Evolutionary conservation across 257 asterid genomes (phyloP).

Genomic region (Solanum dulcamara): DNA sequence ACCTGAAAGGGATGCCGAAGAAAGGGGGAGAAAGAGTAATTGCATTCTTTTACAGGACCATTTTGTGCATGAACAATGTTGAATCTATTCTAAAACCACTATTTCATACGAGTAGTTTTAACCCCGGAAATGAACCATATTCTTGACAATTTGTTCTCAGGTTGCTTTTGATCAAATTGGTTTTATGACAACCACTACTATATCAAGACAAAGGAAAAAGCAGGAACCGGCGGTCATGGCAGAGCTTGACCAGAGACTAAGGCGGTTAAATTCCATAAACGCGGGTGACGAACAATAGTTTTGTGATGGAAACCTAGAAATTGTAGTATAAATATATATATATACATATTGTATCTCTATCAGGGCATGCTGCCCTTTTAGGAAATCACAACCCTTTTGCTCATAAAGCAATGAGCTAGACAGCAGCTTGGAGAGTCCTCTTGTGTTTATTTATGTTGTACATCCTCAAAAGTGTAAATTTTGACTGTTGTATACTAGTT

Average conservation of each 20-base stretch:
- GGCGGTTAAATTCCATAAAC: slow-evolving; percentile 44
- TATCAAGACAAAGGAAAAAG: slow-evolving; percentile 85
- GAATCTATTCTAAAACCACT: not conserved
- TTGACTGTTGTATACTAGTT: not conserved
- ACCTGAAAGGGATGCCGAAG: no score
- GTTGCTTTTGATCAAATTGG: slow-evolving; percentile 85
- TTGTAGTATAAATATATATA: not conserved
- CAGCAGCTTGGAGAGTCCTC: not conserved
- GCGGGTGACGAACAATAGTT: slow-evolving; percentile 24
- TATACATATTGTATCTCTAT: not conserved
- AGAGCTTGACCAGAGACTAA: slow-evolving; percentile 78
- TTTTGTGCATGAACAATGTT: not conserved
- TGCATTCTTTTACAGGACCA: not conserved
- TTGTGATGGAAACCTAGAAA: not conserved
- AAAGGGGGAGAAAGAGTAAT: no score
- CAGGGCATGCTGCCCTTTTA: not conserved
- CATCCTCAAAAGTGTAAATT: not conserved
- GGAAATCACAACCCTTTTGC: not conserved
- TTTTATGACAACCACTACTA: slow-evolving; percentile 57
- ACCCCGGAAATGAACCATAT: not conserved
- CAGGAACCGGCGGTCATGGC: slow-evolving; percentile 98
- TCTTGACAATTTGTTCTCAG: slow-evolving; percentile 15
- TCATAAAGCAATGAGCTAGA: not conserved
- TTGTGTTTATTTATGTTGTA: not conserved
- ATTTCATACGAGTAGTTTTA: not conserved